Base-by-base conservation (phyloP, 225 moss, liverwort and hornwort genomes). In the Sphagnum tenellum region DNA sequence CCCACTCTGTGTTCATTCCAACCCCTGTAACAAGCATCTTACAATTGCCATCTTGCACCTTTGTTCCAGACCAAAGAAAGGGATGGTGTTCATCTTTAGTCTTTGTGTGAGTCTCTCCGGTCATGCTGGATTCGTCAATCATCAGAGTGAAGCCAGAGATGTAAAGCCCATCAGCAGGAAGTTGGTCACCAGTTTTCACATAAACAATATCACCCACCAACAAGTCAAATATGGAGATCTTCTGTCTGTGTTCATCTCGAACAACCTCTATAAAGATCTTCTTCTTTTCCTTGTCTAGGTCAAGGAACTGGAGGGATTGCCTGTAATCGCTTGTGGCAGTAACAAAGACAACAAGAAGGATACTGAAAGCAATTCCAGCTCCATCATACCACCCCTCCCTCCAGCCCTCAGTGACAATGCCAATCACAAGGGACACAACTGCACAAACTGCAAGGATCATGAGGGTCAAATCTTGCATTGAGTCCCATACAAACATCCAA, bases 361-460 rank as follows among this genome's bases (percentile, higher is more conserved):
- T 61, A 49, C 72, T 72, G 60, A 72, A 55, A 29, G 59, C 59
- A 51, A 72, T 72, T 57, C 72, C 72, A 10, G 46, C 66, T 5
- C 72, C 72, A 51, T 72, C 72, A 11, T 66, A 72, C 72, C 72
- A 72, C 8, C 72, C 72, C 47, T 66, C 72, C 29, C 59, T 11
- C 86, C 78, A 87, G 57, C 86, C 86, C 57, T 83, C 80, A 44
- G 77, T 77, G 5, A 77, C 52, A 46, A 72, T 58, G 48, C 72
- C 72, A 47, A 72, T 66, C 6, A 55, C 53, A 14, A 72, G 9
- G 29, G 72, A 72, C 8, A 72, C 14, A 11, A 72, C 49, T 7
- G 72, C 72, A 29, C 72, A 72, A 11, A 66, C 45, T 7, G 59
- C 52, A 11, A 72, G 66, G 52, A 72, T 72, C 4, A 61, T 45